These are phyloP conservation scores for Hansfordia pulvinata DNA, from an alignment of 2,329 filamentous ascomycete genomes.

Conservation along the genomic window DNA sequence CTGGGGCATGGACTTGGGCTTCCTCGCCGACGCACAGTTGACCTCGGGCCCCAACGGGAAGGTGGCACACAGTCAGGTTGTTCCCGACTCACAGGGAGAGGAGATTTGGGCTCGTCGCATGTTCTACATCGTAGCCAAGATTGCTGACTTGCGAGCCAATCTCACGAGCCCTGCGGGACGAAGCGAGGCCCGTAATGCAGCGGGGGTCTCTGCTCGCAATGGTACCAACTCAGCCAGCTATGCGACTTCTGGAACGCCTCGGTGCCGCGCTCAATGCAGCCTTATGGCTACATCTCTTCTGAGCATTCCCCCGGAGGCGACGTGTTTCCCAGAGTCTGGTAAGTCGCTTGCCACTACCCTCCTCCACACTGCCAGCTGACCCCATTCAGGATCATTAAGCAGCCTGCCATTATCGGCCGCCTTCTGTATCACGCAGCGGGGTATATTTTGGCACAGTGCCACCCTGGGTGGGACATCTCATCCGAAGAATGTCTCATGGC, in stretches of 20 bases:
- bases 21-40: neutral
- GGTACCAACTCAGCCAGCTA: constrained; percentile 66
- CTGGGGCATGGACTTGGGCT: constrained; percentile 64
- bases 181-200: constrained; percentile 49
- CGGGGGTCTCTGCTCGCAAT: too few species aligned
- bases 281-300: constrained; percentile 62
- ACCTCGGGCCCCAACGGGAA: too few species aligned
- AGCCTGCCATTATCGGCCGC: constrained; percentile 66
- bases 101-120: constrained; percentile 84
- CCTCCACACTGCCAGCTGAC: neutral
- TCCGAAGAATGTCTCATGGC: too few species aligned
- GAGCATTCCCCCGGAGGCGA: too few species aligned
- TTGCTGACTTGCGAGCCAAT: constrained; percentile 70
- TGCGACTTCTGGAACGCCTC: constrained; percentile 71
- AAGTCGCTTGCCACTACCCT: constrained; percentile 16
- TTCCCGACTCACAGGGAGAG: constrained; percentile 34
- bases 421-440: constrained; percentile 84
- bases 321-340: constrained; percentile 79
- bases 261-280: constrained; percentile 77
- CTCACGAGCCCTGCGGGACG: constrained; percentile 47
- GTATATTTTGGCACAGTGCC: constrained; percentile 64
- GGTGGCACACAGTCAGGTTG: neutral
- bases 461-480: too few species aligned
- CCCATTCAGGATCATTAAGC: constrained; percentile 57
- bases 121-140: constrained; percentile 75